A percentile compares a stretch with the other conserved stretches of the same genome.
These are phyloP conservation scores for Pyrenophora tritici-repentis DNA, from an alignment of 2,329 filamentous ascomycete species.

Conservation along the genomic window DNA sequence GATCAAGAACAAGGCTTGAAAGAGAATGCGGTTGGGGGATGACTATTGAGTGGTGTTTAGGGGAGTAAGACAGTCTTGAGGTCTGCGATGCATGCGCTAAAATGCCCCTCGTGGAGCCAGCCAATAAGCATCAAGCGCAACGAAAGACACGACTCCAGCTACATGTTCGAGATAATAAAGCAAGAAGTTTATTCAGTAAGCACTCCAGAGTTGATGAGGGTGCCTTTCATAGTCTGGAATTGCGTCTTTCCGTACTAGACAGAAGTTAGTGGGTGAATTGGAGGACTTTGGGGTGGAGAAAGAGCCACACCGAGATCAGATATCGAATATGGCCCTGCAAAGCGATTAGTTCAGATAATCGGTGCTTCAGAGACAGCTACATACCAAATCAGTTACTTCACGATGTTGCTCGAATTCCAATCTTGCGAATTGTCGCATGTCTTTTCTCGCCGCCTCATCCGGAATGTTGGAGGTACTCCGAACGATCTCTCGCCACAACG, in stretches of 20 bases:
- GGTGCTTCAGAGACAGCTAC: slow-evolving; percentile 4
- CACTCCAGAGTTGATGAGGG: slow-evolving; percentile 42
- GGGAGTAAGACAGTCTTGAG: neutral
- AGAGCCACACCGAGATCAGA: slow-evolving; percentile 49
- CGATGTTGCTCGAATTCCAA: slow-evolving; percentile 56
- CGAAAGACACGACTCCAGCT: neutral
- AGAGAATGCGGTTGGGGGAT: too few relatives aligned
- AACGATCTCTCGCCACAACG: slow-evolving; percentile 55
- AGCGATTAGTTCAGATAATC: slow-evolving; percentile 5
- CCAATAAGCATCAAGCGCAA: slow-evolving; percentile 12
- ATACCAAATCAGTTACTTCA: slow-evolving; percentile 54
- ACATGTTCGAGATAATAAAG: slow-evolving; percentile 4
- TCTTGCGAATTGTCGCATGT: slow-evolving; percentile 56
- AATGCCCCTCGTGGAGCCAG: slow-evolving; percentile 16
- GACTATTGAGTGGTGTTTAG: neutral
- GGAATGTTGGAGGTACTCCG: slow-evolving; percentile 47
- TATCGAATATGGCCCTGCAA: slow-evolving; percentile 54
- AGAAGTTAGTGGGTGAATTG: slow-evolving; percentile 4
- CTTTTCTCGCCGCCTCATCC: slow-evolving; percentile 38
- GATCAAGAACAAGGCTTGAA: neutral
- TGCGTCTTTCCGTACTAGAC: slow-evolving; percentile 55
- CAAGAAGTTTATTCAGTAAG: slow-evolving; percentile 25
- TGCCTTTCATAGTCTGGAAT: slow-evolving; percentile 54
- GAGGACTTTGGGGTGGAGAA: neutral
- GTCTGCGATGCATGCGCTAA: slow-evolving; percentile 19